Evolutionary conservation across 1,284 basidiomycete species (phyloP).

Genomic region (Leccinum colubrinum): DNA sequence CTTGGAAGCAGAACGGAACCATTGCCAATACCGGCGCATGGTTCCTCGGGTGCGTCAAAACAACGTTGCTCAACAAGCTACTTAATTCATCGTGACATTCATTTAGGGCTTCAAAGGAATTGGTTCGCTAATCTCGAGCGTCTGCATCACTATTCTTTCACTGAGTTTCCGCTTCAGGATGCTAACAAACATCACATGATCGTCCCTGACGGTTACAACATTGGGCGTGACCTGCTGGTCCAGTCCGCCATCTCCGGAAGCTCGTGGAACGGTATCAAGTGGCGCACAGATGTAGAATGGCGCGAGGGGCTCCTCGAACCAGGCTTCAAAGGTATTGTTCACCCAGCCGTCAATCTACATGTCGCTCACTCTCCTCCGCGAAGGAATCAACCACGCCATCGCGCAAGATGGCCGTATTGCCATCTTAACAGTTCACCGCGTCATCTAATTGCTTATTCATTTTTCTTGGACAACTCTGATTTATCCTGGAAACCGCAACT

Average conservation of each 20-base stretch:
- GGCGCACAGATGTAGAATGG: constrained; percentile 76
- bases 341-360: background rate
- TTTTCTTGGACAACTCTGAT: background rate
- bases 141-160: background rate
- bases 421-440: constrained; percentile 61
- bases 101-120: constrained; percentile 72
- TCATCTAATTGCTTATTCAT: constrained; percentile 23
- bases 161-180: constrained; percentile 38
- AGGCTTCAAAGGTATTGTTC: constrained; percentile 54
- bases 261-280: constrained; percentile 60
- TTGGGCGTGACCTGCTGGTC: constrained; percentile 74
- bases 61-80: background rate
- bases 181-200: constrained; percentile 70
- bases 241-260: constrained; percentile 59
- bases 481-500: background rate
- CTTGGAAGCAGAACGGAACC: constrained; percentile 74
- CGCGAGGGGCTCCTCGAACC: constrained; percentile 60
- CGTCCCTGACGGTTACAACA: constrained; percentile 71
- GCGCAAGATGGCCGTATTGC: constrained; percentile 78
- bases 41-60: constrained; percentile 61
- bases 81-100: constrained; percentile 3
- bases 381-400: constrained; percentile 78
- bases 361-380: constrained; percentile 1
- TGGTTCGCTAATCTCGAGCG: constrained; percentile 35
- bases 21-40: constrained; percentile 61